Base-by-base conservation (phyloP, 2,329 filamentous ascomycete species). In the Bipolaris oryzae region DNA sequence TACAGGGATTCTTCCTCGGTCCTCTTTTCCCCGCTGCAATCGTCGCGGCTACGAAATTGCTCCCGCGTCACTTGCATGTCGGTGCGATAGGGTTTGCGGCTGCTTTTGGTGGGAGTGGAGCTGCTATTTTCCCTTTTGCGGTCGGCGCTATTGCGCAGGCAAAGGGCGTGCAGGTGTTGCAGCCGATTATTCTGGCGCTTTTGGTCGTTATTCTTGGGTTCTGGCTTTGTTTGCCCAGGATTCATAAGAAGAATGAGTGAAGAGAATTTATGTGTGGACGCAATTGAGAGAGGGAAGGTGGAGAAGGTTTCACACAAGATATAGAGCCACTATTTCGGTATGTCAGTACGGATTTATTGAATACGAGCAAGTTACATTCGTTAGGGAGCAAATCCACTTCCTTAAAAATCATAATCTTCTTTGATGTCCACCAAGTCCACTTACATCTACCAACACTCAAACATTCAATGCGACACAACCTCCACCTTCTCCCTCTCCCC, bases 81-180 rank as follows among this genome's bases (percentile, higher is more conserved):
- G 86, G 84, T n/a, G 87, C 88, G 0, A 91, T 96, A 60, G 91
- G 91, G 0, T 94, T 96, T 66, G 88, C 89, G 0, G 87, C 89
- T 0, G 90, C 91, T 0, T 87, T 94, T 72, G 91, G 91, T 2
- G 88, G 89, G 0, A 84, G 83, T 2, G 91, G 91, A 0, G 90
- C 88, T 1, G 88, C 89, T 73, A 73, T 82, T 1, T 90, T 74
- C 81, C 89, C 43, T 80, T 92, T 81, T 54, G 83, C 84, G 0
- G 85, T 90, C 0, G 89, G 89, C 3, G 87, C 87, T 2, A 86
- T 91, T 68, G 87, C 89, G 3, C 83, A 87, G 70, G 78, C 79
- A 1, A 84, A 80, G 59, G 85, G 85, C 7, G 85, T 87, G 10
- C 73, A 82, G 71, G 84, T 87, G 1, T 67, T 88, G 65, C 84